Evolutionary conservation across 2,329 filamentous ascomycete genomes (phyloP).

Genomic region (Thelonectria rubi): DNA sequence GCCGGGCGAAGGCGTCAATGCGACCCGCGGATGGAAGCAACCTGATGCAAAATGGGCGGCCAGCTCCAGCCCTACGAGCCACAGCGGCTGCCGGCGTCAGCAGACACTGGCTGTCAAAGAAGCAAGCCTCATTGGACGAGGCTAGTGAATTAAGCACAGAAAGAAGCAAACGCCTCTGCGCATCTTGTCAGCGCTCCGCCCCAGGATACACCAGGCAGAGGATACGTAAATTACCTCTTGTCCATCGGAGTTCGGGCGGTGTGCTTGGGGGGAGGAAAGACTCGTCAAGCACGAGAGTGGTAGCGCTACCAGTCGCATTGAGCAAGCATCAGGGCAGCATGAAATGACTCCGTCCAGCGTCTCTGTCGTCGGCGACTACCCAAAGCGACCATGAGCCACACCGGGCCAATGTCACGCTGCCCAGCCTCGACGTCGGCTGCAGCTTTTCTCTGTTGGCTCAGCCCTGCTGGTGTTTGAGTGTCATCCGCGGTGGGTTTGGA

Average conservation of each 20-base stretch:
- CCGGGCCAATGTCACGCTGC: too few species aligned
- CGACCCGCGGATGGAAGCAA: constrained; percentile 6
- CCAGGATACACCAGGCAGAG: background rate
- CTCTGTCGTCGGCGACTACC: constrained; percentile 31
- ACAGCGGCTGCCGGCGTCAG: constrained; percentile 31
- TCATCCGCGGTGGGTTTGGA: background rate
- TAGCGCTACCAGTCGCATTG: background rate
- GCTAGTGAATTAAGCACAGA: background rate
- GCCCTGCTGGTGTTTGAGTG: constrained; percentile 10
- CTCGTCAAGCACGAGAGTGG: too few species aligned
- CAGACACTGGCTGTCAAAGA: too few species aligned
- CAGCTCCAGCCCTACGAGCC: constrained; percentile 35
- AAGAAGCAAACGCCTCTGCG: background rate
- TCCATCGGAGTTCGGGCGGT: background rate
- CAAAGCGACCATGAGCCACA: too few species aligned
- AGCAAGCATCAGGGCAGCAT: constrained; percentile 19
- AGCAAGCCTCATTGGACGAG: background rate
- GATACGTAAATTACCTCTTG: constrained; percentile 2
- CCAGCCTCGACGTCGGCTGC: too few species aligned
- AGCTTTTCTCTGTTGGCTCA: constrained; percentile 22
- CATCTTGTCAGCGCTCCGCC: too few species aligned
- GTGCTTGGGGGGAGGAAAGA: too few species aligned
- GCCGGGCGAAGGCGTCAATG: constrained; percentile 1
- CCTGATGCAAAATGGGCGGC: background rate
- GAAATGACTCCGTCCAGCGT: background rate